Evolutionary conservation across 2,329 filamentous ascomycete genomes (phyloP), one percentile per base, ranked within the genome.

Genomic region (Penicillium psychrosexuale): DNA sequence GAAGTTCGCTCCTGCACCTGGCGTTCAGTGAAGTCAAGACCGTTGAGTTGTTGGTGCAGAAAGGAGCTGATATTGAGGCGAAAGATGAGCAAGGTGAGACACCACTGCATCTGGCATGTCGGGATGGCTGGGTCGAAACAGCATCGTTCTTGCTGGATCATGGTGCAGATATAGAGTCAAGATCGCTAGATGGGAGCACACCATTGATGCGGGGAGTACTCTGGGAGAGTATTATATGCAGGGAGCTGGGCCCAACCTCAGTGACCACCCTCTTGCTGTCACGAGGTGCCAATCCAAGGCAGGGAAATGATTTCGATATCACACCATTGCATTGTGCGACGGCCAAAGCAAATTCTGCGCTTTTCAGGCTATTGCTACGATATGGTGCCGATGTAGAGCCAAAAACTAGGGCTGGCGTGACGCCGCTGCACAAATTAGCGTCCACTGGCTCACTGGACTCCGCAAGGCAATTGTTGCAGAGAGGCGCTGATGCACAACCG

Each of bases 151-250:
- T 64, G 42, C 24, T 64, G 22, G 45, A 54, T 4, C 19, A 33
- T 2, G 58, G 57, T 15, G 56, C 57, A 28, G 27, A 62, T 40
- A 47, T 56, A 9, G 34, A 62, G n/a, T 37, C 54, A 37, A 27
- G 17, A 15, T 46, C 49, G 6, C 12, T 8, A 6, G 36, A 46
- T 24, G 55, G 54, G 9, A 31, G 15, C 24, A 55, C 55, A 11
- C 60, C 61, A 34, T 48, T 63, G 17, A 30, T 39, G 6, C 8
- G 27, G 40, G 47, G 19, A n/a, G 17, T 50, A 13, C 13, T 38
- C 2, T 54, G 51, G 51, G 51, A 53, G n/a, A 7, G 22, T 24
- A 42, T n/a, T n/a, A 36, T 31, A 8, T 12, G 9, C 13, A 43
- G 8, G 2, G 13, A 33, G 17, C 19, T 15, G 44, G 17, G 12